phyloP scores from a whole-genome alignment of 495 filamentous ascomycete species.

The Aspergillus diversus region DNA sequence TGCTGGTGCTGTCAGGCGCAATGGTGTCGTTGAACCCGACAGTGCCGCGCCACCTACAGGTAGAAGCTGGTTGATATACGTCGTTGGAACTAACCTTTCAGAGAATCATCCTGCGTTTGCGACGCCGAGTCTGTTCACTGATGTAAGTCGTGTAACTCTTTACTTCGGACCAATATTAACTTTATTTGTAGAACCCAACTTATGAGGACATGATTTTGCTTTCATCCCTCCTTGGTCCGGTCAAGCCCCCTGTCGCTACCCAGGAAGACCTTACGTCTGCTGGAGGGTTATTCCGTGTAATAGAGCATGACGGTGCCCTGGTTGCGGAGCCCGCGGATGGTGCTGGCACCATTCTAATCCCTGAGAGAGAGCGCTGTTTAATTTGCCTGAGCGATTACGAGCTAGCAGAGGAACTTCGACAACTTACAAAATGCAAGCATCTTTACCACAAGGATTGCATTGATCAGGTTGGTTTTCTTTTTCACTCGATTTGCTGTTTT shows the following conservation, averaged over 20 bases:
- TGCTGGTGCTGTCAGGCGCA: constrained; percentile 63
- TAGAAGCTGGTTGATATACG: constrained; percentile 79
- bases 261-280: constrained; percentile 68
- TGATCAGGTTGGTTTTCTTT: constrained; percentile 62
- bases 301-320: constrained; percentile 49
- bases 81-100: constrained; percentile 75
- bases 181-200: constrained; percentile 60
- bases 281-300: constrained; percentile 59
- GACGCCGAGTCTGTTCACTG: constrained; percentile 75
- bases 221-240: constrained; percentile 71
- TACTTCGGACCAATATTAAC: constrained; percentile 18
- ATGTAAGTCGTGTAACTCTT: constrained; percentile 48
- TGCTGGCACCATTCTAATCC: constrained; percentile 50
- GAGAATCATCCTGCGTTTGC: constrained; percentile 78
- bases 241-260: constrained; percentile 73
- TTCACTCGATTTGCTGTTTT: neutral
- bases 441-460: constrained; percentile 76
- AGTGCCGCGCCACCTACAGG: constrained; percentile 51
- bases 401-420: constrained; percentile 62
- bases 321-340: constrained; percentile 56
- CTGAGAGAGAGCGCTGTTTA: constrained; percentile 65
- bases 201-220: constrained; percentile 82
- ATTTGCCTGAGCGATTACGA: constrained; percentile 77
- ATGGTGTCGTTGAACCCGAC: constrained; percentile 70
- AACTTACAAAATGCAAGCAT: constrained; percentile 69